phyloP scores from a whole-genome alignment of 2,329 filamentous ascomycete species.

The Monilinia polystroma region DNA sequence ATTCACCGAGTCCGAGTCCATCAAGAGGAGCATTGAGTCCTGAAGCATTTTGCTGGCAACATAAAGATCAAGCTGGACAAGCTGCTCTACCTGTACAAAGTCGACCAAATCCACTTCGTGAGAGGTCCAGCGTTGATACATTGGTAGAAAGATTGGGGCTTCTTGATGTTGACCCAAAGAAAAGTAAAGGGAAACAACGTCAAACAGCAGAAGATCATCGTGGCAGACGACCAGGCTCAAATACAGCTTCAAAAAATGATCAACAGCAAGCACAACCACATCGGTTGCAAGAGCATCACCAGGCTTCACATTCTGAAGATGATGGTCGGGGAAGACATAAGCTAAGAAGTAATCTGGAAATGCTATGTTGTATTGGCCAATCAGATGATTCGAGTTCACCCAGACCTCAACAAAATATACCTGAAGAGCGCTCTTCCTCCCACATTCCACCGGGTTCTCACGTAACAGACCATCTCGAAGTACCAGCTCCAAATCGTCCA shows the following conservation, averaged over 20 bases:
- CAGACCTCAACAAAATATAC: constrained; percentile 30
- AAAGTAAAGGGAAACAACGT: constrained; percentile 32
- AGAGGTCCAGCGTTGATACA: constrained; percentile 80
- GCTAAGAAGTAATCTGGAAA: constrained; percentile 29
- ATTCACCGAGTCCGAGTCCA: constrained; percentile 36
- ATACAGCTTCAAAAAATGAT: constrained; percentile 34
- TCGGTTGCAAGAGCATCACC: constrained; percentile 2
- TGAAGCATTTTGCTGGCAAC: constrained; percentile 80
- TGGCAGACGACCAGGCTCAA: constrained; percentile 23
- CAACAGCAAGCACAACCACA: constrained; percentile 22
- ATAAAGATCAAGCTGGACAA: constrained; percentile 72
- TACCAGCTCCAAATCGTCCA: constrained; percentile 20
- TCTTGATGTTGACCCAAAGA: constrained; percentile 52
- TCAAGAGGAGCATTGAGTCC: constrained; percentile 32
- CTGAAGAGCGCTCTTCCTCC: constrained; percentile 24
- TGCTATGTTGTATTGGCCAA: constrained; percentile 38
- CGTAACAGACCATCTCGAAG: constrained; percentile 18
- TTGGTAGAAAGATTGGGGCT: constrained; percentile 77
- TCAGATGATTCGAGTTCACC: constrained; percentile 34
- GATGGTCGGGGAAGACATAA: constrained; percentile 24
- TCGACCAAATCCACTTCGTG: constrained; percentile 40
- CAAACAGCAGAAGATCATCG: constrained; percentile 22
- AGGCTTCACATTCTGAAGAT: neutral
- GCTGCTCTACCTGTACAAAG: constrained; percentile 33
- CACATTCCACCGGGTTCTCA: constrained; percentile 22